Base-by-base conservation (phyloP, 2,329 filamentous ascomycete genomes). In the Pseudomassariella vexata region DNA sequence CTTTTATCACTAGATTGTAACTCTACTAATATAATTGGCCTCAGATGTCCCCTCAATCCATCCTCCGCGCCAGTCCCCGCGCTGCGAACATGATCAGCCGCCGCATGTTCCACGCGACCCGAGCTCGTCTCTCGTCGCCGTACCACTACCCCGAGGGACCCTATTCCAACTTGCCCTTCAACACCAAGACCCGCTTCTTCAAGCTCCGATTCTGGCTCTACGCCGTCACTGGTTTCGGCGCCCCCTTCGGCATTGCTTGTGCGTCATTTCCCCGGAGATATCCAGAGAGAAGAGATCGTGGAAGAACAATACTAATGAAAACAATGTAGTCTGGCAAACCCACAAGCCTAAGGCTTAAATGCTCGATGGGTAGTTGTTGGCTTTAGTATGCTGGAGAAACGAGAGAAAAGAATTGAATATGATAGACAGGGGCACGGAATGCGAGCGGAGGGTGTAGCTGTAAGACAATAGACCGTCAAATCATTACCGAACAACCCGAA, bases 111-210 rank as follows among this genome's bases (percentile, higher is more conserved):
- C 83, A 88, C 65, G 79, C 86, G 56, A 94, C 90, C 61, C 85
- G 86, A 57, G 67, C 83, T 60, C 87, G 85, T 63, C 69, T 94
- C 60, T 77, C 73, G 53, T 94, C 86, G 60, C 89, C 89, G 45
- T 95, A 94, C 82, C 92, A 98, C 76, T 98, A 98, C 73, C 83
- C 90, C 52, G 90, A 96, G 73, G 92, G 90, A 46, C 85, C 90
- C 56, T 84, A 87, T 66, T 82, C 76, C 73, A 96, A 95, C 77
- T 68, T 98, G 47, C 92, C 92, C 48, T 98, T 98, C 80, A 94
- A 98, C 76, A 85, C 92, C 48, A 74, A 86, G 69, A 90, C 81
- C 59, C 85, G 80, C 68, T 84, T 74, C 68, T 98, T 98, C 62
- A 76, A 70, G 47, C 42, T 86, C 50, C 75, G 82, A 66, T 98